These are phyloP conservation scores for Euphorbia lathyris DNA, from an alignment of 345 rosid genomes.

Conservation along the genomic window DNA sequence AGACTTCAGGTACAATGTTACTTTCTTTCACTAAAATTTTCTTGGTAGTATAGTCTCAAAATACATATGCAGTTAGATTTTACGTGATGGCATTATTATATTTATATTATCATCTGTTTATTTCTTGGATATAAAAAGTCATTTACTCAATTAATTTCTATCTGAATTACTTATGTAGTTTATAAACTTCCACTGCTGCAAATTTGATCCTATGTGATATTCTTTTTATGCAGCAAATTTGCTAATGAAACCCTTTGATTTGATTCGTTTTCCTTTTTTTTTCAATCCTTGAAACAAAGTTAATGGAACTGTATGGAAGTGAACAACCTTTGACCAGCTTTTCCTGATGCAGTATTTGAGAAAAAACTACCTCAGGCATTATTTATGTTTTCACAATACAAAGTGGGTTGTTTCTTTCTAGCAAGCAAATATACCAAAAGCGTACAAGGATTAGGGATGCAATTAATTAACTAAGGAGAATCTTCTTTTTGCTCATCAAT, in stretches of 20 bases:
- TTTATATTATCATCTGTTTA: not conserved
- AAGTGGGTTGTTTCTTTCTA: not conserved
- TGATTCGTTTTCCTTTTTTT: not conserved
- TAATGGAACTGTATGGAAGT: too few relatives aligned
- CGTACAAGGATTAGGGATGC: not conserved
- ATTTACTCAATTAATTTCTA: not conserved
- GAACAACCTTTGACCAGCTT: not conserved
- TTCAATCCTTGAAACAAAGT: not conserved
- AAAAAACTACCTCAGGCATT: not conserved
- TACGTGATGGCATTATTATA: not conserved
- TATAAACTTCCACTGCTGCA: not conserved
- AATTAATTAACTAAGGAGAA: too few relatives aligned
- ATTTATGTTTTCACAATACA: not conserved
- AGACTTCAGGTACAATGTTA: slow-evolving; percentile 66
- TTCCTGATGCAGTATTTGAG: not conserved
- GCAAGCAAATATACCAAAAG: not conserved
- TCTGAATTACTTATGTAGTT: not conserved
- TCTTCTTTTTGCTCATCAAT: not conserved
- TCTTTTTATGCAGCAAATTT: not conserved
- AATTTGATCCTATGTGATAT: not conserved
- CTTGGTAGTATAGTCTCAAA: not conserved
- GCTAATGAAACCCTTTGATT: not conserved
- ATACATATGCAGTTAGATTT: not conserved
- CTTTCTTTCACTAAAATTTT: not conserved
- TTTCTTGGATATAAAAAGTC: not conserved